phyloP scores from a whole-genome alignment of 352 stramenopile species.

The Phytophthora citrophthora region DNA sequence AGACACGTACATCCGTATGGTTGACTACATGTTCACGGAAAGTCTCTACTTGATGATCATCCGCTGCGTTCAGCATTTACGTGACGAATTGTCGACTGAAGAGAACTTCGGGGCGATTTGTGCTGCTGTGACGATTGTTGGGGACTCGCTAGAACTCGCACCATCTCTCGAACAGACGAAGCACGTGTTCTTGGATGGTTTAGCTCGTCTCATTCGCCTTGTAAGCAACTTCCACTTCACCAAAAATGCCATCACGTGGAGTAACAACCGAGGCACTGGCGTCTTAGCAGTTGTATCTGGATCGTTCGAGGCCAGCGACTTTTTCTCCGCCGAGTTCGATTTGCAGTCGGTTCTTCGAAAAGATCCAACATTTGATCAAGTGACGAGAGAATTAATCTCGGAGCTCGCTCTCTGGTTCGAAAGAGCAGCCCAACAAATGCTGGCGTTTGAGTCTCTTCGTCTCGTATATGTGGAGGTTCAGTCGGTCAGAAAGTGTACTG shows the following conservation, averaged over 20 bases:
- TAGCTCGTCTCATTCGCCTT: conserved; percentile 61
- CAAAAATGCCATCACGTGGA: conserved; percentile 66
- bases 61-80: conserved; percentile 41
- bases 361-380: conserved; percentile 49
- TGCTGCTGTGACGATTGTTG: conserved; percentile 53
- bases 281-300: conserved; percentile 39
- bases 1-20: conserved; percentile 57
- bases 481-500: conserved; percentile 29
- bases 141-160: conserved; percentile 46
- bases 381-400: conserved; percentile 35
- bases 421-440: conserved; percentile 58
- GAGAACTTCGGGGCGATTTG: conserved; percentile 52
- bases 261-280: conserved; percentile 51
- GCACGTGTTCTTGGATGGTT: conserved; percentile 53
- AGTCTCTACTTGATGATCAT: conserved; percentile 76
- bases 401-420: conserved; percentile 56
- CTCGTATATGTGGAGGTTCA: conserved; percentile 57
- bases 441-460: conserved; percentile 60
- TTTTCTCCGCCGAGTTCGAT: conserved; percentile 42
- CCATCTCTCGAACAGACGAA: conserved; percentile 59
- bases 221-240: conserved; percentile 69
- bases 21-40: conserved; percentile 77
- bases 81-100: conserved; percentile 42
- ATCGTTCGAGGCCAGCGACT: conserved; percentile 36
- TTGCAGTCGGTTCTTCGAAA: conserved; percentile 55